Evolutionary conservation across 495 filamentous ascomycete genomes (phyloP).

Genomic region (Aspergillus hancockii): DNA sequence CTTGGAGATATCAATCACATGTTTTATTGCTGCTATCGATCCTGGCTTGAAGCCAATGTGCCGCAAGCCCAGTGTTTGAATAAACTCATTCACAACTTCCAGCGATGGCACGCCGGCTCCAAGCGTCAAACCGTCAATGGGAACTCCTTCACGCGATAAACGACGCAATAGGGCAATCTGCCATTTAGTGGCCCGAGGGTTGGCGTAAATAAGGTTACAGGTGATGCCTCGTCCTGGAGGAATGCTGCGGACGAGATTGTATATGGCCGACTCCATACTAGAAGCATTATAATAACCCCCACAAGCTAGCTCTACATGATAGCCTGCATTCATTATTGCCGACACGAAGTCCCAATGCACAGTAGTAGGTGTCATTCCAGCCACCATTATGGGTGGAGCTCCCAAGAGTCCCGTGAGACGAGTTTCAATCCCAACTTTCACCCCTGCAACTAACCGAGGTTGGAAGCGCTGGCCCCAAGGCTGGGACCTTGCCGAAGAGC

Average conservation of each 20-base stretch:
- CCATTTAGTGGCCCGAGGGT: constrained; percentile 37
- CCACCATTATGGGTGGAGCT: constrained; percentile 41
- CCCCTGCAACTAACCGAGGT: constrained; percentile 23
- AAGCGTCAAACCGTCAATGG: constrained; percentile 45
- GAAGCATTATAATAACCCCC: constrained; percentile 35
- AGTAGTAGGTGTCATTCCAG: constrained; percentile 49
- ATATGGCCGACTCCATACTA: constrained; percentile 32
- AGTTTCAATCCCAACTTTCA: constrained; percentile 27
- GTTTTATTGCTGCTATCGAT: constrained; percentile 43
- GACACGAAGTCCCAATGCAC: constrained; percentile 39
- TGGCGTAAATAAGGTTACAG: constrained; percentile 43
- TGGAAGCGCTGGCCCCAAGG: constrained; percentile 27
- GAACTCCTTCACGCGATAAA: constrained; percentile 24
- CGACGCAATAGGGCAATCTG: constrained; percentile 34
- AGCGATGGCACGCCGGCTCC: constrained; percentile 53
- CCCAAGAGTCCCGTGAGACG: constrained; percentile 36
- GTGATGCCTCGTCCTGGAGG: constrained; percentile 36
- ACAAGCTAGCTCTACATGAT: constrained; percentile 40
- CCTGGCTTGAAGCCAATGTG: constrained; percentile 55
- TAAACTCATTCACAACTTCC: constrained; percentile 49
- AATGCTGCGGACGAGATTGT: constrained; percentile 26
- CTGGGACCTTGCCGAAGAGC: constrained; percentile 15
- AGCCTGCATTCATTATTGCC: constrained; percentile 41
- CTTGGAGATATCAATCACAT: constrained; percentile 49
- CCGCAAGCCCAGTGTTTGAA: constrained; percentile 45